Base-by-base conservation (phyloP, 2,329 filamentous ascomycete genomes). In the Trichoderma koningiopsis region DNA sequence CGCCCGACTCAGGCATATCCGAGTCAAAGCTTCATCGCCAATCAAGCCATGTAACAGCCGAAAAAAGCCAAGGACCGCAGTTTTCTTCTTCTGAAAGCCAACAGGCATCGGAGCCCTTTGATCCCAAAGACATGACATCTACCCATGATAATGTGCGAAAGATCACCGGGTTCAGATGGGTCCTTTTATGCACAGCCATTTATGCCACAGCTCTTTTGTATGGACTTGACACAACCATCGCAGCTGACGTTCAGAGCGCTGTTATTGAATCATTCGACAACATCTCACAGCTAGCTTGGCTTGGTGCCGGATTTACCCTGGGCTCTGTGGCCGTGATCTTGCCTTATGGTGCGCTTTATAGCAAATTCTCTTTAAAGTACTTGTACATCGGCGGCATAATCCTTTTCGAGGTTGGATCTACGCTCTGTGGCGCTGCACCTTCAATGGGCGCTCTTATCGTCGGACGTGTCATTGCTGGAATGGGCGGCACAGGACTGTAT, bases 401-500 rank as follows among this genome's bases (percentile, higher is more conserved):
- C 37, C n/a, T 76, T 4, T 78, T 78, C 70, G 72, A 74, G 68
- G 68, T 73, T 35, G 76, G 76, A 55, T 75, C 71, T 53, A 77
- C 77, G 5, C 71, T 82, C 7, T 83, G 82, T 68, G 83, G 82
- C 47, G 82, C 76, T 1, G 81, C 82, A 1, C 80, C 79, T 1
- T 79, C 62, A 35, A 83, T 84, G 77, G 74, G 81, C 71, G 79
- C 80, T 35, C 70, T 86, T 27, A 86, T 86, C 83, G 19, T 68
- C 35, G 83, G 83, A 11, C 77, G 82, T 31, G 80, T 79, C 7
- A 76, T 83, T 47, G 78, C 78, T 67, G 83, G 83, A 58, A 74
- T 80, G 29, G 81, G 82, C 3, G 83, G 81, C 1, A 72, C 73
- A 2, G 82, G 83, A 1, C 77, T 82, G 72, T 83, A 82, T 66